Evolutionary conservation across 768 basidiomycete species (phyloP).

Genomic region (Russula sp.): DNA sequence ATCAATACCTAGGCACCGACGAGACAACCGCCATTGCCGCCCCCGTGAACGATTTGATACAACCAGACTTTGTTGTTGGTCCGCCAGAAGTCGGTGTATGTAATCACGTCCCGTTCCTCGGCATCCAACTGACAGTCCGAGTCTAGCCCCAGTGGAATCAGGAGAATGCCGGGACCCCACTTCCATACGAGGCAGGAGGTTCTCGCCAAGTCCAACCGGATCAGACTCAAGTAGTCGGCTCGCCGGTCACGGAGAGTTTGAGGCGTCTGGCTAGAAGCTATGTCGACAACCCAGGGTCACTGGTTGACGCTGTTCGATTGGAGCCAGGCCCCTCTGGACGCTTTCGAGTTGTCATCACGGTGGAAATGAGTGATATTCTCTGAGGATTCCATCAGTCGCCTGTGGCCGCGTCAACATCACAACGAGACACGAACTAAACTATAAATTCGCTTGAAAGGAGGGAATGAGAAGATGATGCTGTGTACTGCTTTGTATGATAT

Average conservation of each 20-base stretch:
- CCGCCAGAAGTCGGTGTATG: too few relatives aligned
- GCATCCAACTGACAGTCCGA: too few relatives aligned
- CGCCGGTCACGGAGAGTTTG: not conserved
- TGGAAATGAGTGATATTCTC: not conserved
- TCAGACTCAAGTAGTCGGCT: not conserved
- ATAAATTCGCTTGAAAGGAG: too few relatives aligned
- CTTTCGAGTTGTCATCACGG: not conserved
- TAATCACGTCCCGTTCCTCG: too few relatives aligned
- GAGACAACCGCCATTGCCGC: too few relatives aligned
- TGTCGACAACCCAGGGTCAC: not conserved
- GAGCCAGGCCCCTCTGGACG: not conserved
- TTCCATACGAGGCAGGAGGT: not conserved
- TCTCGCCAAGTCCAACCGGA: not conserved
- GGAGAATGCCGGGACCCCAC: not conserved
- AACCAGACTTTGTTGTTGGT: too few relatives aligned
- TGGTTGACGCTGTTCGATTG: not conserved
- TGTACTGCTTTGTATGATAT: too few relatives aligned
- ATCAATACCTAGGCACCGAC: too few relatives aligned
- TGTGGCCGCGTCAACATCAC: too few relatives aligned
- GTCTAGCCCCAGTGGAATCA: not conserved
- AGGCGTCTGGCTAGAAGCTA: not conserved
- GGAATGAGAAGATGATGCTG: too few relatives aligned
- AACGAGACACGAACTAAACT: too few relatives aligned
- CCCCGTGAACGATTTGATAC: too few relatives aligned
- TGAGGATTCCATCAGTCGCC: not conserved